Evolutionary conservation across 2,329 filamentous ascomycete genomes (phyloP).

Genomic region (Colletotrichum ledebouriae): DNA sequence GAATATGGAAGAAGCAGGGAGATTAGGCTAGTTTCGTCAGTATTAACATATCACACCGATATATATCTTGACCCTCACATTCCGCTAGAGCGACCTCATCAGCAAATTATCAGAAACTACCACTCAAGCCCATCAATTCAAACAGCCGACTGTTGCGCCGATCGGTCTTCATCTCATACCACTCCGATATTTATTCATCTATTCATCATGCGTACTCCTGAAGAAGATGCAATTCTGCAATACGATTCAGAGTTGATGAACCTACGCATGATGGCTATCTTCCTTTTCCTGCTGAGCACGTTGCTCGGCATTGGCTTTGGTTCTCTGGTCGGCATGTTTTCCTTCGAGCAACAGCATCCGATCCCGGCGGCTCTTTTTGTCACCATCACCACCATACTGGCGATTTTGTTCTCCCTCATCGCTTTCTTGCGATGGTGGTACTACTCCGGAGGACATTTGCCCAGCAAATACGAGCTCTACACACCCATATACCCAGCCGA

Average conservation of each 20-base stretch:
- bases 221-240: neutral
- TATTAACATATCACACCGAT: too few species aligned
- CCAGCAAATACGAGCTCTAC: neutral
- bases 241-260: neutral
- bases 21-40: too few species aligned
- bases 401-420: neutral
- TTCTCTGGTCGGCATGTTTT: neutral
- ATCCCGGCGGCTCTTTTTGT: neutral
- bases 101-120: too few species aligned
- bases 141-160: too few species aligned
- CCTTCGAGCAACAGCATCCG: neutral
- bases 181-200: neutral
- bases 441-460: neutral
- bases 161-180: too few species aligned
- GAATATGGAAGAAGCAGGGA: too few species aligned
- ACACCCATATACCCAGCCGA: neutral
- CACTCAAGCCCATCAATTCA: too few species aligned
- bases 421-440: neutral
- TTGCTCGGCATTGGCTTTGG: neutral
- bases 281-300: neutral
- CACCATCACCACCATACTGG: neutral
- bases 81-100: too few species aligned
- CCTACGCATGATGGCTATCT: neutral
- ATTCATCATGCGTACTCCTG: neutral
- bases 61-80: too few species aligned